Evolutionary conservation across 805 yeast genomes (phyloP).

Genomic region (Pichia paraexigua): DNA sequence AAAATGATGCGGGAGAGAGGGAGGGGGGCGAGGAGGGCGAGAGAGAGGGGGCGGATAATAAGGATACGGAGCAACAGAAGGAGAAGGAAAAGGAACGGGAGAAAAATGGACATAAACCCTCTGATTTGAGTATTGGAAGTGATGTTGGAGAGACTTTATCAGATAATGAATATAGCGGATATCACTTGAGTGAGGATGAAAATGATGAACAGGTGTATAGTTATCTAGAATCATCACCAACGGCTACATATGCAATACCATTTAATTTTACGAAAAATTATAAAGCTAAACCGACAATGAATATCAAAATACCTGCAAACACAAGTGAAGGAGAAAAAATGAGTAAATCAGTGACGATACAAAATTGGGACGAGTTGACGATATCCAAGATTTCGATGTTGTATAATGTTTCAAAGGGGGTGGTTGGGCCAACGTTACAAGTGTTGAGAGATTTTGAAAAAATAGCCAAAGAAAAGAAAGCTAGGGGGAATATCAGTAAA

Average conservation of each 20-base stretch:
- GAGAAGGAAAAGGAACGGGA: too few species aligned
- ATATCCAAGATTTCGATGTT: slow-evolving; percentile 22
- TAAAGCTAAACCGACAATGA: not conserved
- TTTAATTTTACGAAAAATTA: slow-evolving; percentile 1
- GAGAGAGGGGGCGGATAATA: too few species aligned
- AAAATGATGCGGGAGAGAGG: not conserved
- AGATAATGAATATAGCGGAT: not conserved
- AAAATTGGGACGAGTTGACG: slow-evolving; percentile 22
- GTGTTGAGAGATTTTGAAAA: slow-evolving; percentile 4
- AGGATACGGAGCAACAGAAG: too few species aligned
- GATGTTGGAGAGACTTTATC: not conserved
- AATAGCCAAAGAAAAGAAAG: not conserved
- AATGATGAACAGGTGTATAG: not conserved
- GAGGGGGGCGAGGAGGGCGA: too few species aligned
- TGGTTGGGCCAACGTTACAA: slow-evolving; percentile 2
- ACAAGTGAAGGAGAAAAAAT: not conserved
- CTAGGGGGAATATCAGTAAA: not conserved
- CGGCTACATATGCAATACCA: not conserved
- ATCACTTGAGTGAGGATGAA: not conserved
- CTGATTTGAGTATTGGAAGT: not conserved
- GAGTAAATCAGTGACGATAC: not conserved
- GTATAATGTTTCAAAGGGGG: slow-evolving; percentile 19
- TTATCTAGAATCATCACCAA: not conserved
- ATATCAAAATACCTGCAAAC: slow-evolving; percentile 1
- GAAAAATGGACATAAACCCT: too few species aligned